Evolutionary conservation across 1,284 basidiomycete species (phyloP).

Genomic region (Pholiota adiposa): DNA sequence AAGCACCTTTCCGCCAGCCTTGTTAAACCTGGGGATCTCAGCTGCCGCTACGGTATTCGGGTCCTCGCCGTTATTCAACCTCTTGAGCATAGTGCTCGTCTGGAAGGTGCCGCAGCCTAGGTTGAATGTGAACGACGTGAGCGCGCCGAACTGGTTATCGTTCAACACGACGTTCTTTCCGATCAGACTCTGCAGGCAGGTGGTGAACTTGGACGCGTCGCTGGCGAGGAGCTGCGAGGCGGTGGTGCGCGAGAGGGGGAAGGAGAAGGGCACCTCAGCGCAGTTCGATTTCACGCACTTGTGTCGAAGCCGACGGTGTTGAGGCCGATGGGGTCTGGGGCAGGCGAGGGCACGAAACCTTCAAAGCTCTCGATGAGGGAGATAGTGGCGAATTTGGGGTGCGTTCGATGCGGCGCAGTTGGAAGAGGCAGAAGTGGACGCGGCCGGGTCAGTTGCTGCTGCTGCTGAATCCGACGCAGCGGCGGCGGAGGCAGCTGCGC

Average conservation of each 20-base stretch:
- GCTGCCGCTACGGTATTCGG: conserved; percentile 37
- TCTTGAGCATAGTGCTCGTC: conserved; percentile 33
- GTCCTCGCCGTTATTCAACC: conserved; percentile 36
- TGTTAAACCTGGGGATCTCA: conserved; percentile 37
- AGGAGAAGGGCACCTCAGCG: conserved; percentile 19
- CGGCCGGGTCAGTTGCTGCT: conserved; percentile 18
- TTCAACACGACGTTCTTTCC: conserved; percentile 33
- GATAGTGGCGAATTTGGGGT: conserved; percentile 34
- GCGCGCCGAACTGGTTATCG: conserved; percentile 40
- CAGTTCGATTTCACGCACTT: conserved; percentile 29
- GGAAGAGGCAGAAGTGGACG: too few species aligned
- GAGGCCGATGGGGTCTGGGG: conserved; percentile 35
- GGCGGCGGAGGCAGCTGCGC: conserved; percentile 16
- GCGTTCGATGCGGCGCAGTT: conserved; percentile 29
- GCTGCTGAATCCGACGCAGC: conserved; percentile 7
- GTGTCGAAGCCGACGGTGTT: conserved; percentile 36
- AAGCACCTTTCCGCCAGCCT: conserved; percentile 34
- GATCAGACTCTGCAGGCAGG: conserved; percentile 33
- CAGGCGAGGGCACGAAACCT: conserved; percentile 34
- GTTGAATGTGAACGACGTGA: conserved; percentile 37
- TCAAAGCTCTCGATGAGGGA: conserved; percentile 35
- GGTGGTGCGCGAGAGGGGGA: conserved; percentile 15
- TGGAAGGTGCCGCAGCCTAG: conserved; percentile 35
- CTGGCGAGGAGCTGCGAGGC: conserved; percentile 22
- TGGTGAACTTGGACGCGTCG: conserved; percentile 32